Base-by-base conservation (phyloP, 148 eudicot species). In the Silene conica region DNA sequence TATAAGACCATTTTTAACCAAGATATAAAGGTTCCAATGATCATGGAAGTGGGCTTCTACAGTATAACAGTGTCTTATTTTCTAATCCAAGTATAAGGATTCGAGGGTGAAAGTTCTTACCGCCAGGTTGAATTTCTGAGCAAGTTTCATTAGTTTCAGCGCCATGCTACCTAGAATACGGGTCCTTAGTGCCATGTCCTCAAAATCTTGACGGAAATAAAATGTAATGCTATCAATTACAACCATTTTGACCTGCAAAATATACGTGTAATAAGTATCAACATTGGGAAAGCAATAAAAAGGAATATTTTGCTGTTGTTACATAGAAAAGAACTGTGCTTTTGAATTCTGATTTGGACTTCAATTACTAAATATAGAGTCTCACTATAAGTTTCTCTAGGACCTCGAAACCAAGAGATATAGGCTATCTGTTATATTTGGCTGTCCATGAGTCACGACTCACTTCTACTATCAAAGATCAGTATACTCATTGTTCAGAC, bases 141-240 rank as follows among this genome's bases (percentile, higher is more conserved):
- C 92, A 75, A 94, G 87, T 74, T 89, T 94, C 96, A 94, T 88
- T 80, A 94, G 77, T 83, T 92, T 92, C 80, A 89, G 84, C 58
- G 97, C 96, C 77, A 90, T 83, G 76, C 89, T 86, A 83, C 93
- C 83, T 61, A 94, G 98, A 52, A 92, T 69, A 62, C 98, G 86
- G 63, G 97, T 90, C 82, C 98, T 83, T 28, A 87, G 96, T 75
- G 93, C 89, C 90, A 91, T 82, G 81, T 94, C 93, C 66, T 94
- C 93, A 77, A 94, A 94, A 85, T 92, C 98, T 83, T 92, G 97
- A 74, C 98, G 96, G 83, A 94, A 92, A 85, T 94, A 96, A 84
- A 89, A 92, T 69, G 96, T 88, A 38, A 94, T 77, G 71, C 97
- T 94, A 73, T 94, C 98, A 77, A 94, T 84, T 69, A 94, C 80